Conservation (phyloP, 176 grass and related monocot species). For the Phragmites australis region DNA sequence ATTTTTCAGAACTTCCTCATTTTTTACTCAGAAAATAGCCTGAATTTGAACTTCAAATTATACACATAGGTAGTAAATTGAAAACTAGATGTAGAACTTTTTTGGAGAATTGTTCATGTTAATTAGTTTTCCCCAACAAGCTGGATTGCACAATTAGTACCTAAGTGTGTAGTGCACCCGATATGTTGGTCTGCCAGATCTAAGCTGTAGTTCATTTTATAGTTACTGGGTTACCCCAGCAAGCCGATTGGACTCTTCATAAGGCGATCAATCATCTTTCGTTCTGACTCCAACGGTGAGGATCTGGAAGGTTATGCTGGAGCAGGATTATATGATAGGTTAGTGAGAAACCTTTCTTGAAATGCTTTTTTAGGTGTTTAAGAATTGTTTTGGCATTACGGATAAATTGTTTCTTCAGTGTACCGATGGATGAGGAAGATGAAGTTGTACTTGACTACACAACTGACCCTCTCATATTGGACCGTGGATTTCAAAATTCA, state of each 20-base stretch:
- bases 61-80: neutral
- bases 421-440: conserved; percentile 93
- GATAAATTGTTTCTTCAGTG: conserved; percentile 48
- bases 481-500: conserved; percentile 53
- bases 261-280: conserved; percentile 83
- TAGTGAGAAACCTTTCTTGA: conserved; percentile 14
- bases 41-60: neutral
- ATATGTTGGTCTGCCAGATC: neutral
- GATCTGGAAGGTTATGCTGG: conserved; percentile 98
- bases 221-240: conserved; percentile 94
- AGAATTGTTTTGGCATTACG: neutral
- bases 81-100: neutral
- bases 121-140: neutral
- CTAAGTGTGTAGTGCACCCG: neutral
- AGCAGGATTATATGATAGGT: conserved; percentile 98
- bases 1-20: neutral
- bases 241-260: conserved; percentile 98
- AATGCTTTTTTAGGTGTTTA: neutral
- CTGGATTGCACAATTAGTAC: neutral
- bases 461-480: conserved; percentile 65
- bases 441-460: conserved; percentile 82
- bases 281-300: conserved; percentile 96
- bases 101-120: neutral
- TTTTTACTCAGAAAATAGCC: neutral
- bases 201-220: conserved; percentile 17